A percentile compares a stretch with the other conserved stretches of the same genome.
phyloP scores from a whole-genome alignment of 257 asterid genomes.

The Coffea eugenioides region DNA sequence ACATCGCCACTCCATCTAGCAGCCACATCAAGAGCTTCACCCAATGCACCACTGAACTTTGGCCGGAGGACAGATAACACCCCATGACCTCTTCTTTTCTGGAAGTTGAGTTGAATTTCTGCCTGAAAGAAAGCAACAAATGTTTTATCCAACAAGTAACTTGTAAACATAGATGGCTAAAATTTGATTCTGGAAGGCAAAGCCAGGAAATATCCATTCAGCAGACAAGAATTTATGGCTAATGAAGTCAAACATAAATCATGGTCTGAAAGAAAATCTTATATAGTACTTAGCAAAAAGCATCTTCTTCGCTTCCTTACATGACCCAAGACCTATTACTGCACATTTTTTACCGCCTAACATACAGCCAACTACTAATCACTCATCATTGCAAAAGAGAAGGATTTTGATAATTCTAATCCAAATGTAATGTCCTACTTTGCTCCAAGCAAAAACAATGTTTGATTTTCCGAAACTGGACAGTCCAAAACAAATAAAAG shows the following conservation, averaged over 20 bases:
- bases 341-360: neutral
- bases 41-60: conserved; percentile 95
- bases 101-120: conserved; percentile 91
- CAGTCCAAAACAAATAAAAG: neutral
- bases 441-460: neutral
- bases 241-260: neutral
- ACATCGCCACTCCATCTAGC: conserved; percentile 99
- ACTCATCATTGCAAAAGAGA: neutral
- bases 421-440: neutral
- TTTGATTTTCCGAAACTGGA: neutral
- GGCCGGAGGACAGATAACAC: conserved; percentile 86
- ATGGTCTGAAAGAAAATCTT: neutral
- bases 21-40: conserved; percentile 98
- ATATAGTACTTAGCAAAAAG: neutral
- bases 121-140: conserved; percentile 50
- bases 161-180: neutral
- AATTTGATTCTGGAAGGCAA: neutral
- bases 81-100: conserved; percentile 97
- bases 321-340: neutral
- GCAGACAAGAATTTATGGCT: neutral
- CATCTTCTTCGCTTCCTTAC: neutral
- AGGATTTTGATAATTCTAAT: neutral
- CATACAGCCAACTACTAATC: neutral
- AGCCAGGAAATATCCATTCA: neutral
- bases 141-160: neutral